phyloP scores from a whole-genome alignment of 1,284 basidiomycete genomes.

The Ustilago lituana region DNA sequence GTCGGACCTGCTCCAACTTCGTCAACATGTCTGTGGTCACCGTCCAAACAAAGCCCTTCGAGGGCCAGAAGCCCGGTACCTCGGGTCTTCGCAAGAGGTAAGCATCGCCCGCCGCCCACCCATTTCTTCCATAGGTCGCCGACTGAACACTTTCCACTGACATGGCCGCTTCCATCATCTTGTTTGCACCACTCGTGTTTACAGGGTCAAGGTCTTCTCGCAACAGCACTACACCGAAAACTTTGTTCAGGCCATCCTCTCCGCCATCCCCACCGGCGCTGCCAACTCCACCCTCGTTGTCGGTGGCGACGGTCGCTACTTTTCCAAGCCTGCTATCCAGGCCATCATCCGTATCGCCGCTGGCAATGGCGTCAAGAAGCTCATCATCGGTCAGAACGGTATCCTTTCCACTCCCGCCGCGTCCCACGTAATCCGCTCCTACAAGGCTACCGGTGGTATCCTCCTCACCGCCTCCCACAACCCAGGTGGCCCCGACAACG shows the following conservation, averaged over 20 bases:
- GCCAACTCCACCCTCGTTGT: constrained; percentile 84
- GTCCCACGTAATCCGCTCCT: constrained; percentile 92
- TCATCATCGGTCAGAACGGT: constrained; percentile 73
- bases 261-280: constrained; percentile 82
- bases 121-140: neutral
- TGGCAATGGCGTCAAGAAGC: constrained; percentile 73
- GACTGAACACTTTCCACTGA: no score
- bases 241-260: constrained; percentile 93
- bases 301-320: constrained; percentile 96
- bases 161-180: no score
- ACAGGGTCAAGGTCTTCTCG: constrained; percentile 66
- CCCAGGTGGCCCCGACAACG: constrained; percentile 94
- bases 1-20: no score
- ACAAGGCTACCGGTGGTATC: constrained; percentile 96
- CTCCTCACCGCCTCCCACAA: constrained; percentile 98
- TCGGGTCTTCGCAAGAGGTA: constrained; percentile 65
- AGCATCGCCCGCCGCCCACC: neutral
- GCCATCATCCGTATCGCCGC: constrained; percentile 90
- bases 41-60: constrained; percentile 63
- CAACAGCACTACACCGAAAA: constrained; percentile 96
- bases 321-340: constrained; percentile 87
- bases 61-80: constrained; percentile 67
- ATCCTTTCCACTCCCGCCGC: constrained; percentile 97
- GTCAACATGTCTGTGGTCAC: constrained; percentile 58
- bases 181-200: neutral